phyloP scores from a whole-genome alignment of 495 filamentous ascomycete species.

The Trichoderma virens region DNA sequence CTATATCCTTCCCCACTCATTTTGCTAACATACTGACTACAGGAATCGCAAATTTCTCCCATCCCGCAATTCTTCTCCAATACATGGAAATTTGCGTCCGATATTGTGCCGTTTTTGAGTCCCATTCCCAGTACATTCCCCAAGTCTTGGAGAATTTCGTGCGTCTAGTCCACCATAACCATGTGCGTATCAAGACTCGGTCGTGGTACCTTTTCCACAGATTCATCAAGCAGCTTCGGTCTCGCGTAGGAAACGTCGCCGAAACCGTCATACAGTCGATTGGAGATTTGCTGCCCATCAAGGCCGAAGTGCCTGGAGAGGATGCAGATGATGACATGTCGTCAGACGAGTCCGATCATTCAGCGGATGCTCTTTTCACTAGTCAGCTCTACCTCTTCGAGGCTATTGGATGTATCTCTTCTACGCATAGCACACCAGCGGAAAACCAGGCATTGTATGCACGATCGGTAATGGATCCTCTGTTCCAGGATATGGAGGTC shows the following conservation, averaged over 20 bases:
- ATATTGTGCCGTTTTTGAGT: slow-evolving; percentile 87
- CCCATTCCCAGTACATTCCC: slow-evolving; percentile 67
- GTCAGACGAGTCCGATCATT: slow-evolving; percentile 81
- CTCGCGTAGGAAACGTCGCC: slow-evolving; percentile 78
- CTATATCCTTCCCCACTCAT: neutral
- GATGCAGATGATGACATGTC: slow-evolving; percentile 85
- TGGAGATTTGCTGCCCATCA: slow-evolving; percentile 78
- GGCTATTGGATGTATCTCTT: slow-evolving; percentile 84
- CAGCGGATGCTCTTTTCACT: slow-evolving; percentile 79
- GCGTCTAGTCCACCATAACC: slow-evolving; percentile 74
- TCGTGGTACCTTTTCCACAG: slow-evolving; percentile 97
- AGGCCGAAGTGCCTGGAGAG: slow-evolving; percentile 73
- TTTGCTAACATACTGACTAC: slow-evolving; percentile 18
- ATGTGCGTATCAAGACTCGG: slow-evolving; percentile 73
- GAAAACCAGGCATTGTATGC: slow-evolving; percentile 80
- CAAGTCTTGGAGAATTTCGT: slow-evolving; percentile 90
- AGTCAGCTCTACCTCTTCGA: slow-evolving; percentile 92
- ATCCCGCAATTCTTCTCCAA: slow-evolving; percentile 86
- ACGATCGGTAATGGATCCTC: slow-evolving; percentile 73
- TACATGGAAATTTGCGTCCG: slow-evolving; percentile 98
- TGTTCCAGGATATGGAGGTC: slow-evolving; percentile 77
- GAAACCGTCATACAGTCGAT: slow-evolving; percentile 86
- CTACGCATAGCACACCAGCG: slow-evolving; percentile 59
- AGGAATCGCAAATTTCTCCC: slow-evolving; percentile 77
- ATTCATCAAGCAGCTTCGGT: slow-evolving; percentile 79